These are phyloP conservation scores for Bifiguratus adelaidae DNA, from an alignment of 192 early-diverging fungal species.

Conservation along the genomic window DNA sequence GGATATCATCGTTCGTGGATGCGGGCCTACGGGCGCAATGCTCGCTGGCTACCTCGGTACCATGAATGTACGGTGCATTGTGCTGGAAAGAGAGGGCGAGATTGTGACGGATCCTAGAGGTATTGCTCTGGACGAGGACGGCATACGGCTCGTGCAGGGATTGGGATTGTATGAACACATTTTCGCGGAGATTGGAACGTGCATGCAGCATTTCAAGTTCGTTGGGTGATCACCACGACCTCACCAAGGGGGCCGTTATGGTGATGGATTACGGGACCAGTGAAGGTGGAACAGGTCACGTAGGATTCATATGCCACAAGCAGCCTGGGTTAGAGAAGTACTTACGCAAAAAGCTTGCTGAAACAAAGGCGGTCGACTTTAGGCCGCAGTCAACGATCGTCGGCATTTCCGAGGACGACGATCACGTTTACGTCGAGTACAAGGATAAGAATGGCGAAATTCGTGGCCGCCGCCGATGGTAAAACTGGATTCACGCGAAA, in stretches of 20 bases:
- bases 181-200: neutral
- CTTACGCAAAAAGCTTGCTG: neutral
- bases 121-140: conserved; percentile 2
- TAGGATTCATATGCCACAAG: neutral
- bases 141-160: neutral
- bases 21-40: conserved; percentile 3
- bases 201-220: neutral
- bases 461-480: conserved; percentile 1
- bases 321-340: conserved; percentile 2
- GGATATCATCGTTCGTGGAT: conserved; percentile 1
- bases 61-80: conserved; percentile 1
- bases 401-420: neutral
- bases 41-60: conserved; percentile 2
- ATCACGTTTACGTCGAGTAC: neutral
- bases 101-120: conserved; percentile 5
- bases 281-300: neutral
- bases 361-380: neutral
- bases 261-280: neutral
- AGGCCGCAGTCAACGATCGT: neutral
- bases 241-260: neutral
- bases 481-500: conserved; percentile 3
- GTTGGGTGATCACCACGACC: neutral
- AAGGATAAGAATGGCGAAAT: neutral
- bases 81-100: neutral
- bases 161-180: neutral